Conservation (phyloP, 768 basidiomycete genomes). For the Rhizopogon salebrosus region DNA sequence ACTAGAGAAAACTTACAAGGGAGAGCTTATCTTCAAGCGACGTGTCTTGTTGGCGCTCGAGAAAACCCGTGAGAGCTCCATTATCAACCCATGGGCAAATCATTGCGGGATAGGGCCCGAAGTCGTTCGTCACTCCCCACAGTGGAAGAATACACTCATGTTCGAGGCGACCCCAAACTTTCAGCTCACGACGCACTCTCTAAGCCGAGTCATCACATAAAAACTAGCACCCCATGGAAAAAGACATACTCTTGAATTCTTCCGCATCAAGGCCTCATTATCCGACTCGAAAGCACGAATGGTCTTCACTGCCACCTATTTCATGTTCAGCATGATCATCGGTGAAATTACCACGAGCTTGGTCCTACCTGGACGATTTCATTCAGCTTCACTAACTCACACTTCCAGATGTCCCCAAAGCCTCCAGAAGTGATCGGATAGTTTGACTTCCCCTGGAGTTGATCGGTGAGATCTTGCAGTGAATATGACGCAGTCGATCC, state of each 20-base stretch:
- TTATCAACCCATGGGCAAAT: constrained; percentile 16
- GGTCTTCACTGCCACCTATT: not conserved
- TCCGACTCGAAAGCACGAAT: not conserved
- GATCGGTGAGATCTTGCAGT: not conserved
- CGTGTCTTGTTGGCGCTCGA: constrained; percentile 2
- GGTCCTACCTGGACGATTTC: not conserved
- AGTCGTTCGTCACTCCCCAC: constrained; percentile 12
- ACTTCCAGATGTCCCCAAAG: constrained; percentile 2
- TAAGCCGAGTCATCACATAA: constrained; percentile 10
- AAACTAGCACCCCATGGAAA: not conserved
- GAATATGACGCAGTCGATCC: no score
- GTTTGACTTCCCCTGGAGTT: not conserved
- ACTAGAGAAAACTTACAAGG: constrained; percentile 10
- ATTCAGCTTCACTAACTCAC: constrained; percentile 11
- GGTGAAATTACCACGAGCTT: not conserved
- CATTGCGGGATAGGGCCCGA: constrained; percentile 15
- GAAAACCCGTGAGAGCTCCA: constrained; percentile 9
- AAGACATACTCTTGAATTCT: not conserved
- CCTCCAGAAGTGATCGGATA: not conserved
- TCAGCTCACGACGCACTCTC: constrained; percentile 17
- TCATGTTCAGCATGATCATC: not conserved
- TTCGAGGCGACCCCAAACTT: constrained; percentile 17
- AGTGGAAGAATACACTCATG: constrained; percentile 17
- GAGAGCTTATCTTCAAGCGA: constrained; percentile 7
- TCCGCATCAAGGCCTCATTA: not conserved